A percentile compares a stretch with the other conserved stretches of the same genome.
Conservation (phyloP, 345 rosid genomes). For the Pugionium dolabratum region DNA sequence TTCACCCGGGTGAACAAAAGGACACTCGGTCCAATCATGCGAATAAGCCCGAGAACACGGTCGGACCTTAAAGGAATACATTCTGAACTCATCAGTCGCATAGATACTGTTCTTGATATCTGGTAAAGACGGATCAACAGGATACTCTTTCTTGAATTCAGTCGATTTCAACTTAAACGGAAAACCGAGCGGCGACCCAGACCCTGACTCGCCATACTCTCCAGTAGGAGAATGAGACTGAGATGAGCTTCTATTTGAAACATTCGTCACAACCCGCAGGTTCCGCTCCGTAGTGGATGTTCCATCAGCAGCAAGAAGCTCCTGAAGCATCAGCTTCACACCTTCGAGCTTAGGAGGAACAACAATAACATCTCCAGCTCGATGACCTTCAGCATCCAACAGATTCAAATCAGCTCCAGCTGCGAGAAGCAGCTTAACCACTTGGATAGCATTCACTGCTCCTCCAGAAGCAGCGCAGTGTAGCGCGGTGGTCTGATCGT, state of each 20-base stretch:
- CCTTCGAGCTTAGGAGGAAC: conserved; percentile 71
- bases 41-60: conserved; percentile 97
- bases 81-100: conserved; percentile 89
- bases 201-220: conserved; percentile 54
- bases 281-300: conserved; percentile 48
- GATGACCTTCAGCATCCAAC: conserved; percentile 60
- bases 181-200: conserved; percentile 51
- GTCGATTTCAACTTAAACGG: conserved; percentile 45
- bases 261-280: conserved; percentile 52
- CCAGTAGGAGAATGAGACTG: conserved; percentile 60
- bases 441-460: conserved; percentile 70
- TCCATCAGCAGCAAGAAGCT: conserved; percentile 63
- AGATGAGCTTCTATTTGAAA: conserved; percentile 46
- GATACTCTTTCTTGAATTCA: conserved; percentile 82
- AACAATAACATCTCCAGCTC: conserved; percentile 80
- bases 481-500: conserved; percentile 75
- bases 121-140: conserved; percentile 89
- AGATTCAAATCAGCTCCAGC: conserved; percentile 79
- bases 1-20: conserved; percentile 96
- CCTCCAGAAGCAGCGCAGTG: conserved; percentile 98
- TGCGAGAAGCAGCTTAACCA: conserved; percentile 70
- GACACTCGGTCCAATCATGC: conserved; percentile 99
- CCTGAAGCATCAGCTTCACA: conserved; percentile 60
- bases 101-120: conserved; percentile 94
- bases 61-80: conserved; percentile 93